These are phyloP conservation scores for Vicia villosa DNA, from an alignment of 306 rosid species.

Conservation along the genomic window DNA sequence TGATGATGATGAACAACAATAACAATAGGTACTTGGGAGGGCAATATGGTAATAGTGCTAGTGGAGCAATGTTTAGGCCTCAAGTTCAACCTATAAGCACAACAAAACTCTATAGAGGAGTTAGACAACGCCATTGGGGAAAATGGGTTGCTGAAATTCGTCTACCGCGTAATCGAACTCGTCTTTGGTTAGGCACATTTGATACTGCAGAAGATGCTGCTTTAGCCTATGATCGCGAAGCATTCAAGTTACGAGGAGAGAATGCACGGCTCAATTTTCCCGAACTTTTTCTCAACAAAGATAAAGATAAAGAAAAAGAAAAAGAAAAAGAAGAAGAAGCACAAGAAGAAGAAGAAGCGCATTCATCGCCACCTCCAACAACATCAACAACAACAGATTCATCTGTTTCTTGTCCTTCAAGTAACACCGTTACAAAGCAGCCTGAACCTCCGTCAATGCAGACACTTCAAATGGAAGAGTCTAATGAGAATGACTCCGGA, in stretches of 20 bases:
- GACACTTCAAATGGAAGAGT: conserved; percentile 39
- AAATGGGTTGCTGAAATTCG: conserved; percentile 99
- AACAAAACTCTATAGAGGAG: conserved; percentile 89
- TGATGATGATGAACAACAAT: conserved; percentile 55
- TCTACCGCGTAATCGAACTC: conserved; percentile 83
- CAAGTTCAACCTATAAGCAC: conserved; percentile 62
- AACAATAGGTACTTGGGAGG: conserved; percentile 38
- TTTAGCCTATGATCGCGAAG: conserved; percentile 94
- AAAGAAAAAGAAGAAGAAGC: background rate
- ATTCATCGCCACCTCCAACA: conserved; percentile 31
- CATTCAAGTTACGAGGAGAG: conserved; percentile 89
- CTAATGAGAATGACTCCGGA: conserved; percentile 52
- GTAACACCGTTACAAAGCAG: conserved; percentile 29
- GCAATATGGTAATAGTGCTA: conserved; percentile 36
- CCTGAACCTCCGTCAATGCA: conserved; percentile 31
- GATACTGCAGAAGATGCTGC: conserved; percentile 99
- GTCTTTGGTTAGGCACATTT: conserved; percentile 96
- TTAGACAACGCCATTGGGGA: conserved; percentile 98
- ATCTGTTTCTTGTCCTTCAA: conserved; percentile 36
- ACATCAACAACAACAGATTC: conserved; percentile 21
- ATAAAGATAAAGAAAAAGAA: conserved; percentile 19
- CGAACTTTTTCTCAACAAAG: conserved; percentile 65
- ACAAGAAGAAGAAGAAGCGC: background rate
- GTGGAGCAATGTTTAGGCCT: conserved; percentile 51
- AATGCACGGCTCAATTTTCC: conserved; percentile 97